A percentile compares a stretch with the other conserved stretches of the same genome.
Evolutionary conservation across 2,329 filamentous ascomycete species (phyloP).

Genomic region (Penicillium sp.): DNA sequence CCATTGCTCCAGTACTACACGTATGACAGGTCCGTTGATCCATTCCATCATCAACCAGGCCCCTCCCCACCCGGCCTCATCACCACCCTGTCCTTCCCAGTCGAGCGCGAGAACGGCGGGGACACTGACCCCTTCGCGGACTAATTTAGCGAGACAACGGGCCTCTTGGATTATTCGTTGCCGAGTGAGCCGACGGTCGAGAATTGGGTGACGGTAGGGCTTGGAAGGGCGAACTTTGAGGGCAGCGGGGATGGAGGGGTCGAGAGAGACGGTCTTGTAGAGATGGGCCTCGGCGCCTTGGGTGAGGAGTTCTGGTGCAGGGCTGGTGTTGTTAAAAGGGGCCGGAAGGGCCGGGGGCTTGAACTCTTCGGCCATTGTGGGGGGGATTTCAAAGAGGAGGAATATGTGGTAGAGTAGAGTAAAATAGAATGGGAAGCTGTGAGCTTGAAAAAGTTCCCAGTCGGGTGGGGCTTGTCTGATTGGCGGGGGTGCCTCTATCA

Average conservation of each 20-base stretch:
- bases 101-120: slow-evolving; percentile 76
- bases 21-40: slow-evolving; percentile 74
- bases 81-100: slow-evolving; percentile 63
- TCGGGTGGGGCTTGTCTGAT: not conserved
- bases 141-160: slow-evolving; percentile 77
- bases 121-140: slow-evolving; percentile 77
- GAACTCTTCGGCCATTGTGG: slow-evolving; percentile 27
- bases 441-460: not conserved
- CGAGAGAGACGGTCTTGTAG: slow-evolving; percentile 82
- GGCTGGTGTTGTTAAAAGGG: slow-evolving; percentile 66
- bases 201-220: slow-evolving; percentile 85
- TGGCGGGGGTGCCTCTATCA: not conserved
- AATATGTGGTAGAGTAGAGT: not conserved
- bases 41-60: slow-evolving; percentile 86
- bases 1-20: slow-evolving; percentile 71
- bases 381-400: not conserved
- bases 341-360: slow-evolving; percentile 58
- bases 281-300: slow-evolving; percentile 96
- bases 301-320: slow-evolving; percentile 72
- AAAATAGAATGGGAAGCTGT: not conserved
- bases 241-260: slow-evolving; percentile 69
- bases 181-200: slow-evolving; percentile 84
- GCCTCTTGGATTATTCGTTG: slow-evolving; percentile 89
- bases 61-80: slow-evolving; percentile 59
- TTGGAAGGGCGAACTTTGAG: slow-evolving; percentile 92